Evolutionary conservation across 495 filamentous ascomycete species (phyloP).

Genomic region (Clavariopsis aquatica): DNA sequence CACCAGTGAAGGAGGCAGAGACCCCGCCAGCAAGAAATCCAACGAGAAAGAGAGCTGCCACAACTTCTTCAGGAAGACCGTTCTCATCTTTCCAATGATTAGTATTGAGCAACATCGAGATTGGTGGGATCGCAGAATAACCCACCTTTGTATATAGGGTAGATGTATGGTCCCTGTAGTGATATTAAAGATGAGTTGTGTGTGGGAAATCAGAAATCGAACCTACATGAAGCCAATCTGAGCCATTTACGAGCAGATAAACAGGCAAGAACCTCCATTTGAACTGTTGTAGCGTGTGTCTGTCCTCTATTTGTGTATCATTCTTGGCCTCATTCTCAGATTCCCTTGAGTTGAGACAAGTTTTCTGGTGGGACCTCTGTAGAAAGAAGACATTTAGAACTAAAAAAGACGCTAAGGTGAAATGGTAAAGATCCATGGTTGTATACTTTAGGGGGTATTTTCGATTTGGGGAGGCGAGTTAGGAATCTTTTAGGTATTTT

Average conservation of each 20-base stretch:
- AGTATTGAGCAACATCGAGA: neutral
- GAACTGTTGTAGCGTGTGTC: neutral
- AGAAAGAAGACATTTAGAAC: slow-evolving; percentile 2
- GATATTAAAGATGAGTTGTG: neutral
- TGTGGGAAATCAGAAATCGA: neutral
- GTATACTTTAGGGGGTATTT: neutral
- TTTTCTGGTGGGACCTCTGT: neutral
- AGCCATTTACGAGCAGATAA: slow-evolving; percentile 6
- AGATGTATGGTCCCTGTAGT: slow-evolving; percentile 53
- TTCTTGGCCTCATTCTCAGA: neutral
- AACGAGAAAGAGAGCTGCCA: slow-evolving; percentile 54
- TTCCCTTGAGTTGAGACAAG: neutral
- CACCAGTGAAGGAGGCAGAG: slow-evolving; percentile 52
- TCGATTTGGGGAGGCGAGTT: neutral
- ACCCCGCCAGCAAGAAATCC: slow-evolving; percentile 56
- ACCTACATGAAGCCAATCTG: slow-evolving; percentile 30
- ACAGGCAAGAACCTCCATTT: slow-evolving; percentile 14
- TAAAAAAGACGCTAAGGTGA: neutral
- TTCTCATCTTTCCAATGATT: slow-evolving; percentile 48
- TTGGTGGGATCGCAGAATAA: neutral
- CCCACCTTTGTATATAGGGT: slow-evolving; percentile 52
- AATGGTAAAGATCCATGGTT: slow-evolving; percentile 8
- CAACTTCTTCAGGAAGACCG: slow-evolving; percentile 47
- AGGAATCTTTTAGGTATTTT: neutral
- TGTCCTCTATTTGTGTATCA: neutral